phyloP scores from a whole-genome alignment of 805 yeast genomes.

The Candida maesae region DNA sequence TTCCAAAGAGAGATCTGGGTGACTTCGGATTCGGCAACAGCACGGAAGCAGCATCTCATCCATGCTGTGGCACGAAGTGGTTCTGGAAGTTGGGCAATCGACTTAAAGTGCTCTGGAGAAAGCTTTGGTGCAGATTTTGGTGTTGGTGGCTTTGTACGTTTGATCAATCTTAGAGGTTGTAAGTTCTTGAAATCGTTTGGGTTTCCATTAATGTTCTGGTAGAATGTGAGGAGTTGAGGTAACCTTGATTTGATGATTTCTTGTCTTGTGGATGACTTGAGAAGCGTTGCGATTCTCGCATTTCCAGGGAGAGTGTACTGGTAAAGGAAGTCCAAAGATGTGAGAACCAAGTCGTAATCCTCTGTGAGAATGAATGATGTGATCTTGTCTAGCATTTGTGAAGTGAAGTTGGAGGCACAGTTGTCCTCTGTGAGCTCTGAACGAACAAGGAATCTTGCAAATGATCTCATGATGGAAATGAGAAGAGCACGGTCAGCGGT shows the following conservation, averaged over 20 bases:
- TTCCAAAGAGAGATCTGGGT: conserved; percentile 96
- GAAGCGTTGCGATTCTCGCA: conserved; percentile 49
- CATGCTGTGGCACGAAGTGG: conserved; percentile 91
- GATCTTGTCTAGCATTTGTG: conserved; percentile 45
- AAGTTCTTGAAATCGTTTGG: conserved; percentile 24
- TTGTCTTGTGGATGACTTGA: conserved; percentile 44
- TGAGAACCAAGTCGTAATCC: conserved; percentile 66
- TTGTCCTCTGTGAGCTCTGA: conserved; percentile 44
- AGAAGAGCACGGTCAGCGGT: conserved; percentile 67
- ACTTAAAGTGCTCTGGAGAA: conserved; percentile 49
- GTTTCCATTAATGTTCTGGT: conserved; percentile 36
- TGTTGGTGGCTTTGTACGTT: conserved; percentile 56
- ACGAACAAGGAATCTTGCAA: conserved; percentile 75
- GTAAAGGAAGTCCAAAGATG: conserved; percentile 77
- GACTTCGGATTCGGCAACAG: conserved; percentile 74
- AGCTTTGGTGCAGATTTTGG: conserved; percentile 66
- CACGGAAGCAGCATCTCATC: conserved; percentile 90
- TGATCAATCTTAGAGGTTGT: conserved; percentile 38
- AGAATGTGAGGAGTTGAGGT: conserved; percentile 56
- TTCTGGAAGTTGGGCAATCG: conserved; percentile 65
- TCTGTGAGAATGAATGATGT: conserved; percentile 56
- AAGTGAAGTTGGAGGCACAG: conserved; percentile 46
- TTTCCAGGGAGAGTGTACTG: conserved; percentile 69
- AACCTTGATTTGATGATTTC: conserved; percentile 54
- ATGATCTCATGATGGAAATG: conserved; percentile 66